These are phyloP conservation scores for Suillus subalutaceus DNA, from an alignment of 768 basidiomycete species.

Conservation along the genomic window DNA sequence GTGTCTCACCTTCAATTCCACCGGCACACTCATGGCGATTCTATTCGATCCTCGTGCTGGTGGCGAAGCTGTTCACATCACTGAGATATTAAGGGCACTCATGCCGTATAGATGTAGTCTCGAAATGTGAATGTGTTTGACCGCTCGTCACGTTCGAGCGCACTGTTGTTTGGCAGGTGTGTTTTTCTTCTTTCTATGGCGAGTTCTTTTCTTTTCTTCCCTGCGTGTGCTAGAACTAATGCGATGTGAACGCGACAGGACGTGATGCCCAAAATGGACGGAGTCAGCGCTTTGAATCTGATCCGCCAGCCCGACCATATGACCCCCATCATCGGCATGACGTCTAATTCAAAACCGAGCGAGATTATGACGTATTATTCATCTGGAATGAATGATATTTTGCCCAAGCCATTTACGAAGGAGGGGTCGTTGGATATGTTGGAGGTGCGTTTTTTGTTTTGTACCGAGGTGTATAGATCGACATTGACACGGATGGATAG, in stretches of 20 bases:
- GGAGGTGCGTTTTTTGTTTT: conserved; percentile 53
- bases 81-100: no score
- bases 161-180: no score
- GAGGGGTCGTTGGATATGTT: conserved; percentile 89
- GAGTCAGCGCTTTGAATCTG: conserved; percentile 87
- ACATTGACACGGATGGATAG: conserved; percentile 36
- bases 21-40: no score
- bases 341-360: conserved; percentile 88
- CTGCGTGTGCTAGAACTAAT: conserved; percentile 8
- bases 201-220: conserved; percentile 27
- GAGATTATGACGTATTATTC: conserved; percentile 83
- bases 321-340: conserved; percentile 99
- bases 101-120: no score
- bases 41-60: no score
- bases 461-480: no score
- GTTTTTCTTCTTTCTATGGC: conserved; percentile 57
- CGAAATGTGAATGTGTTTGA: no score
- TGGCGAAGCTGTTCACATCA: no score
- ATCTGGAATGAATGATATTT: conserved; percentile 91
- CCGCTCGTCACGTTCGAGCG: no score
- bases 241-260: conserved; percentile 54
- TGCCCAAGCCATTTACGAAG: conserved; percentile 96
- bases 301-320: conserved; percentile 94
- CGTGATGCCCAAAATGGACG: conserved; percentile 90
- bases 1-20: no score